These are phyloP conservation scores for Ormosia semicastrata DNA, from an alignment of 306 rosid genomes.

Conservation along the genomic window DNA sequence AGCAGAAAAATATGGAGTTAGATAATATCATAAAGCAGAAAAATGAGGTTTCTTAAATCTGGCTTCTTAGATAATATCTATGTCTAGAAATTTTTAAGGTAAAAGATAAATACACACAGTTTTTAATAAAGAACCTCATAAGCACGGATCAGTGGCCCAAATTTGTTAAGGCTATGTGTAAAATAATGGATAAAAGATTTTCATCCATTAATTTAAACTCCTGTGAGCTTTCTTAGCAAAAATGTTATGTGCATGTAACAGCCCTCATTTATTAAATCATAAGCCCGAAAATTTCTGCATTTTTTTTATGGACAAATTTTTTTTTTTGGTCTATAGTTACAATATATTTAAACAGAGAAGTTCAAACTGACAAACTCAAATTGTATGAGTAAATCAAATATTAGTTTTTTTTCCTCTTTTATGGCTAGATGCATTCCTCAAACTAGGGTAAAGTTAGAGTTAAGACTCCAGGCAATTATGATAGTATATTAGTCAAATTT, in stretches of 20 bases:
- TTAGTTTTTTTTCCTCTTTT: background rate
- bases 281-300: too few species aligned
- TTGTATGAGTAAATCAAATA: background rate
- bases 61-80: background rate
- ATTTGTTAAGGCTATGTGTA: too few species aligned
- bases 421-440: background rate
- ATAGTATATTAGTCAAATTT: background rate
- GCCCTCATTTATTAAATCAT: too few species aligned
- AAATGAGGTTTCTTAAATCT: too few species aligned
- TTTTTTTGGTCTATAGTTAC: background rate
- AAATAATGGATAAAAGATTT: too few species aligned
- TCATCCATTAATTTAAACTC: too few species aligned
- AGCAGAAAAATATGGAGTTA: background rate
- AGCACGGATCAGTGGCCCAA: too few species aligned
- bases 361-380: background rate
- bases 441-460: background rate
- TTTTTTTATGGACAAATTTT: background rate
- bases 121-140: too few species aligned
- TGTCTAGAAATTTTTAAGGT: background rate
- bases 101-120: too few species aligned
- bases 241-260: too few species aligned
- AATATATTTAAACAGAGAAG: background rate
- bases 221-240: too few species aligned
- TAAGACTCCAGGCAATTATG: background rate
- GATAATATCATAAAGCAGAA: too few species aligned